Base-by-base conservation (phyloP, 345 rosid species). In the Durio zibethinus region DNA sequence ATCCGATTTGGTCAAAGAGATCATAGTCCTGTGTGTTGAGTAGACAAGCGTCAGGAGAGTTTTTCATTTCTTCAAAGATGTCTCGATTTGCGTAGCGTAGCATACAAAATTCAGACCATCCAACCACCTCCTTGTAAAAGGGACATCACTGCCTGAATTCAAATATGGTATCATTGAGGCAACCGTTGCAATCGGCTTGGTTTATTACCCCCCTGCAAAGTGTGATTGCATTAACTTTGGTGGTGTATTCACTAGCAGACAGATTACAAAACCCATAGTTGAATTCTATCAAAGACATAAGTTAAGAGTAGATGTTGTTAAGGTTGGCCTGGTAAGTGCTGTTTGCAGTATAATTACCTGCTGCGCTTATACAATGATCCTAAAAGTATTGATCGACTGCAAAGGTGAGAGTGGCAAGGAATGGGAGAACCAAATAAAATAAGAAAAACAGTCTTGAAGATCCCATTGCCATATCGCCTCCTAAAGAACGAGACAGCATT, bases 1-100 rank as follows among this genome's bases (percentile, higher is more conserved):
- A 93, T 73, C 98, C 99, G 93, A 96, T 93, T 91, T 93, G 98
- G 76, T 92, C 89, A 76, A 93, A 86, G 48, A 96, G 95, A 66
- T 96, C 97, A 77, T 91, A 93, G 85, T 96, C 99, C 21, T 25
- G 14, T 8, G 12, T 5, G 40, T 83, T 82, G 4, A 23, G 38
- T 14, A 85, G 25, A 70, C 76, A 72, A 15, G 64, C 5, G 2
- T 6, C 25, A 3, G 87, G 87, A 9, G 0, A 33, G 12, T 42
- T 14, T 77, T 81, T 85, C 72, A 82, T 21, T 7, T 15, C 50
- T 29, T 81, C 77, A 18, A 63, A 81, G 25, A 88, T 71, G 35
- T 80, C 29, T 6, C 74, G 76, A 75, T 86, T 84, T 7, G 90
- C 82, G 76, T 88, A 91, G n/a, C 85, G 85, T 29, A 89, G 50